Evolutionary conservation across 2,329 filamentous ascomycete genomes (phyloP).

Genomic region (Neoarthrinium moseri): DNA sequence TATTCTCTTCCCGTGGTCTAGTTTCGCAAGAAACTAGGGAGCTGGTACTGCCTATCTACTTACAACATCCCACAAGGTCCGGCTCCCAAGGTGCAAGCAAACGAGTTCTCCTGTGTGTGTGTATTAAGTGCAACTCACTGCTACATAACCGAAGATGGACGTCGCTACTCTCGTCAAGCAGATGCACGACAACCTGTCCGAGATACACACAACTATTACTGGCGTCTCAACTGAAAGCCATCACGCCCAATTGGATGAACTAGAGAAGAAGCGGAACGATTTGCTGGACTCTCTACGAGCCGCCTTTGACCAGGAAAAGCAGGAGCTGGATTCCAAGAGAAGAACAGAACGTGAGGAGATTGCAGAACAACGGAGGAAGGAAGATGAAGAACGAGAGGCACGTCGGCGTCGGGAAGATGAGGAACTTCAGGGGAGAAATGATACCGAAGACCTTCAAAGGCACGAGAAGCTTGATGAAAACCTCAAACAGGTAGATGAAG

Average conservation of each 20-base stretch:
- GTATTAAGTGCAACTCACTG: too few species aligned
- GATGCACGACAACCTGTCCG: conserved; percentile 40
- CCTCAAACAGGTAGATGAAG: conserved; percentile 29
- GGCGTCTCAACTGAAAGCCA: conserved; percentile 31
- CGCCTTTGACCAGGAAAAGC: conserved; percentile 29
- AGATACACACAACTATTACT: conserved; percentile 35
- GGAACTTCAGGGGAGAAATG: conserved; percentile 23
- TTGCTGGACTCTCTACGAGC: conserved; percentile 29
- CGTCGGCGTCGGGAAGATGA: conserved; percentile 35
- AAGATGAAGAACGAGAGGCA: conserved; percentile 39
- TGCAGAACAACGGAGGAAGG: conserved; percentile 32
- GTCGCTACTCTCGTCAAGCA: conserved; percentile 38
- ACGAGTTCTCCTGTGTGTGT: too few species aligned
- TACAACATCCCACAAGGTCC: too few species aligned
- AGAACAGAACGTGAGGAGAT: conserved; percentile 29
- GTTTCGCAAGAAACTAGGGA: too few species aligned
- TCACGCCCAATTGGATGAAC: conserved; percentile 33
- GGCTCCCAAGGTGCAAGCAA: too few species aligned
- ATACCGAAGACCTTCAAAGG: conserved; percentile 29
- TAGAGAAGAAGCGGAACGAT: conserved; percentile 36
- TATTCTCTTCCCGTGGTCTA: too few species aligned
- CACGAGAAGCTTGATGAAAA: conserved; percentile 27
- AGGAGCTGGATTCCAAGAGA: conserved; percentile 27
- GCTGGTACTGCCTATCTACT: too few species aligned
- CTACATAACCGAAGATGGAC: conserved; percentile 22